Base-by-base conservation (phyloP, 306 rosid species). In the Mimosa bimucronata region DNA sequence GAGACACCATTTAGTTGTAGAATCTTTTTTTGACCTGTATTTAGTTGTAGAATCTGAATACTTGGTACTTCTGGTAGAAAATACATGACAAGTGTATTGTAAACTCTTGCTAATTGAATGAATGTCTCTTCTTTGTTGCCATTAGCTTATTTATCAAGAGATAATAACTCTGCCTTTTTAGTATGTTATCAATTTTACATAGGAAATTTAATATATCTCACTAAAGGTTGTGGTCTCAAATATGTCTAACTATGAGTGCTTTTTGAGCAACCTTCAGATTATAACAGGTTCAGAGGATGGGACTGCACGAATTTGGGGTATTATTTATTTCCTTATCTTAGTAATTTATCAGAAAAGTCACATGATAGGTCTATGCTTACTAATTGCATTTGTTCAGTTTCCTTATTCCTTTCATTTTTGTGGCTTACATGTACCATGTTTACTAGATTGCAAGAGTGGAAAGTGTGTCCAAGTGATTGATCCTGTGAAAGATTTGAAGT, bases 281-380 rank as follows among this genome's bases (percentile, higher is more conserved):
- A 87, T 94, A 84, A 92, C 97, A 60, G 97, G 98, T 79, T 92
- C 98, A 7, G 98, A 94, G 90, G 97, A 94, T 76, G 95, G 98
- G 76, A 91, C 97, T 3, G 78, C 92, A 75, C 88, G 97, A 53
- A 91, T 91, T 74, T 92, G 97, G 98, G 98, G 98, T 92, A 92
- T 69, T 79, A 41, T 30, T 79, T n/a, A 14, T 53, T 40, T 73
- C 74, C 61, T 65, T 37, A 25, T 66, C 38, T 34, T 55, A 77
- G 46, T 70, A 73, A 52, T 64, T 83, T 55, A 46, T 79, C 42
- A 73, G 68, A 45, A 55, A 42, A 71, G 3, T 37, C 44, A 34
- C 58, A 69, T 53, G 9, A 73, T 45, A 38, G 70, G 48, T 77
- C 67, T 7, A 53, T 65, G 55, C 11, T 67, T 75, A 30, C 58